Conservation (phyloP, 495 filamentous ascomycete genomes). For the Penicillium malachiteum region DNA sequence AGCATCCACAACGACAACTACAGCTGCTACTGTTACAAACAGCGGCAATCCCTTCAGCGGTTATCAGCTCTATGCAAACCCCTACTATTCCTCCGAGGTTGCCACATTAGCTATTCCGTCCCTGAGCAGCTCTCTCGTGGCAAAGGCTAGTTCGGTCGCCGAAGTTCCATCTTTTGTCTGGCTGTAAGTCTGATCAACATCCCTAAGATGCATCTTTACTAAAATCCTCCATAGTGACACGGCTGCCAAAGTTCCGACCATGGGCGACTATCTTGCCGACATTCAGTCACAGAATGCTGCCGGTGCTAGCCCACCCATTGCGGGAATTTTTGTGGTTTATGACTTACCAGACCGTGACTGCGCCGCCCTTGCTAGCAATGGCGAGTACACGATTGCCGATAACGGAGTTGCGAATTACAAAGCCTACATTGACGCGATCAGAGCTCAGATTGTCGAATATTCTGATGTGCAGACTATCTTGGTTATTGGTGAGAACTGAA, state of each 20-base stretch:
- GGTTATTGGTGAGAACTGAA: conserved; percentile 51
- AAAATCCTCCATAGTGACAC: conserved; percentile 41
- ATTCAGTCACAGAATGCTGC: conserved; percentile 56
- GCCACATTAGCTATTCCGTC: conserved; percentile 51
- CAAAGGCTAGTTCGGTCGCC: conserved; percentile 51
- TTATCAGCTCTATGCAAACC: conserved; percentile 55
- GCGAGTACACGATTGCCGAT: conserved; percentile 66
- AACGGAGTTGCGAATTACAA: conserved; percentile 62
- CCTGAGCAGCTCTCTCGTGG: conserved; percentile 35
- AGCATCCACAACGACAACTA: conserved; percentile 2
- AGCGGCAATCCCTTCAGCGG: conserved; percentile 55
- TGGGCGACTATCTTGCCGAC: conserved; percentile 55
- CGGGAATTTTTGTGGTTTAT: conserved; percentile 67
- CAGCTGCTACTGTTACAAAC: conserved; percentile 15
- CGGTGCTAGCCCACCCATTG: conserved; percentile 46
- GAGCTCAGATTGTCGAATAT: conserved; percentile 20
- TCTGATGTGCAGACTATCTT: conserved; percentile 34
- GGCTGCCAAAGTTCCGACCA: conserved; percentile 58
- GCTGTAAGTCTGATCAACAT: conserved; percentile 49
- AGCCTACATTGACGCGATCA: conserved; percentile 65
- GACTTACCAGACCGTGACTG: conserved; percentile 78
- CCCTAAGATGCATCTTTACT: neutral
- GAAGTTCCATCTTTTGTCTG: conserved; percentile 68
- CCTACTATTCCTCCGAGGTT: conserved; percentile 59
- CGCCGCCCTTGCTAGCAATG: conserved; percentile 73